Evolutionary conservation across 2,329 filamentous ascomycete genomes (phyloP), one percentile per base, ranked within the genome.

Genomic region (Coleophoma cylindrospora): DNA sequence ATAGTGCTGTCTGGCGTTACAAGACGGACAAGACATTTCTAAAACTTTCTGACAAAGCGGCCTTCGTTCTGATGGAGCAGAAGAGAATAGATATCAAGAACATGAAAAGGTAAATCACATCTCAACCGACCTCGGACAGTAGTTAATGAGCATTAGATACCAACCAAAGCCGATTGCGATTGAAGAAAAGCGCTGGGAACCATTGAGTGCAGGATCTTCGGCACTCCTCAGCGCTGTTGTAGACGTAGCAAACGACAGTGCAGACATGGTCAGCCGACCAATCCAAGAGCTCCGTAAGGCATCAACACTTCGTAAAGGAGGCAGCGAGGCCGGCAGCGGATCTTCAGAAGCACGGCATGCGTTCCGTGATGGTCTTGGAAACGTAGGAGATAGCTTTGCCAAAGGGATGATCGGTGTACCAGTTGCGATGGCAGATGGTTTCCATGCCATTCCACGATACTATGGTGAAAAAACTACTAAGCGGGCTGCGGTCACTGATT

Each of bases 401-500:
- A 65, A 56, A 64, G 59, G 60, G 15, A 71, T 74, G 0, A 68
- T 79, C 61, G 69, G 75, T 46, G 56, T 79, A 41, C 70, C 70
- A 4, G 64, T 78, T 36, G 75, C 74, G 1, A 55, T 76, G 1
- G 69, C 75, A 0, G 74, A 78, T 52, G 77, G 77, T 8, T 73
- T 79, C 51, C 76, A 77, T 54, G 76, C 75, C 21, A 72, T 73
- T 12, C 77, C 77, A 4, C 72, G 71, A 27, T 65, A 79, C 2
- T 79, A 79, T 54, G 0, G 84, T 91, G 75, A 88, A 92, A 64
- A 85, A 95, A 54, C 88, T 87, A 40, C 70, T 94, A 45, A 87
- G 86, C 0, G 69, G 94, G 33, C 86, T 89, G 87, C 87, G 57
- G 86, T 95, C 6, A 89, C 86, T 0, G 86, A 83, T 44, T 70